Evolutionary conservation across 768 basidiomycete genomes (phyloP), one percentile per base, ranked within the genome.

Genomic region (Hydnomerulius pinastri): DNA sequence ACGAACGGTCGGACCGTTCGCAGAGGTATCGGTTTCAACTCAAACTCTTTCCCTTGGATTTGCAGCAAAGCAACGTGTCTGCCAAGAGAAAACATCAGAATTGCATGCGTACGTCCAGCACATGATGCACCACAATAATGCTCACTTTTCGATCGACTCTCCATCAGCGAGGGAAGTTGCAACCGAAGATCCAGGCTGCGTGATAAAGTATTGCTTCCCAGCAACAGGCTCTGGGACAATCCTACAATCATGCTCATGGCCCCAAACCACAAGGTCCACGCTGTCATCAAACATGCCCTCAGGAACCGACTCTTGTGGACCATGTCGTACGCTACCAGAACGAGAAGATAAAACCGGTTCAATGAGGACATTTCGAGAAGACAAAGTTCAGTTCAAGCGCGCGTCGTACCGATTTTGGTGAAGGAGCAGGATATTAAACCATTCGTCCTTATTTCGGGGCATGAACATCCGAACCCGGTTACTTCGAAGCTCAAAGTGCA

Each of bases 251-350:
- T 99, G 97, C 68, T 99, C 97, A 66, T 99, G 97, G 6, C 97
- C 97, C 97, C 97, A 99, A 2, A 99, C 77, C 6, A 99, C 91
- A 13, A 99, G 78, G 60, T 98, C 85, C 29, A 98, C 78, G 59
- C 85, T 88, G 63, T 99, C 92, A 63, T 98, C 96, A 58, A 99
- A 99, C 84, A 98, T 89, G 53, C 90, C 89, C 62, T 98, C 97
- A 7, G 96, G 94, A 1, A 98, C 95, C 11, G 80, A 92, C 58
- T 93, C 90, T 65, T 98, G 92, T 15, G 93, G 92, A 2, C 92
- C 94, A 65, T 94, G 97, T 59, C 91, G 87, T 3, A 97, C 96
- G 21, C 96, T 98, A 54, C 2, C 58, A 39, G 15, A n/a, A n/a
- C n/a, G 29, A 9, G 21, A 33, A 53, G 20, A 44, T 10, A 15